A percentile compares a stretch with the other conserved stretches of the same genome.
Conservation (phyloP, 345 rosid species). For the Pistacia atlantica region DNA sequence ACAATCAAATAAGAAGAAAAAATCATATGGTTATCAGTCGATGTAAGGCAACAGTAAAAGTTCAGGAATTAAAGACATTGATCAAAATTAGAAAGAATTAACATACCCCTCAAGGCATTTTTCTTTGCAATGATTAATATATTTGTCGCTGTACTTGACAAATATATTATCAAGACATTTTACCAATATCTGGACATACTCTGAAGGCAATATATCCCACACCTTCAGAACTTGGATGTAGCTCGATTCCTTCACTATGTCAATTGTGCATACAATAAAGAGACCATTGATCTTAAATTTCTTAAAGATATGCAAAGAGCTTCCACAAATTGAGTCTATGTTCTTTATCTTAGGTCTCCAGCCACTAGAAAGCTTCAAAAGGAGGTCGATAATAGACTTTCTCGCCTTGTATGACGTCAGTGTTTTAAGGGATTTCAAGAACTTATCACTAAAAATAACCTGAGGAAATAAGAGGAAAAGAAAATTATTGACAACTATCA, state of each 20-base stretch:
- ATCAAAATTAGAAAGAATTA: neutral
- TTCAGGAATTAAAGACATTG: neutral
- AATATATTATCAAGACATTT: slow-evolving; percentile 44
- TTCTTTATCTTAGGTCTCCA: too few species aligned
- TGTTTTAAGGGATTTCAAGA: slow-evolving; percentile 46
- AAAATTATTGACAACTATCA: neutral
- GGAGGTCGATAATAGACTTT: slow-evolving; percentile 24
- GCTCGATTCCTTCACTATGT: slow-evolving; percentile 32
- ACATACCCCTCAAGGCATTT: slow-evolving; percentile 49
- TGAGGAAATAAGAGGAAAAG: slow-evolving; percentile 15
- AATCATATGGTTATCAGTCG: neutral
- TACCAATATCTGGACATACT: slow-evolving; percentile 35
- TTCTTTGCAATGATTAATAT: too few species aligned
- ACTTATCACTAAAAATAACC: slow-evolving; percentile 50
- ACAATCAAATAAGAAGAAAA: neutral
- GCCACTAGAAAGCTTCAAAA: slow-evolving; percentile 41
- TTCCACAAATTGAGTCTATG: too few species aligned
- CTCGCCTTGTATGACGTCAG: slow-evolving; percentile 24
- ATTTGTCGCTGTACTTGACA: neutral
- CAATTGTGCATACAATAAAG: slow-evolving; percentile 2
- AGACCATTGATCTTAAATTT: too few species aligned
- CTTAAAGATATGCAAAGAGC: too few species aligned
- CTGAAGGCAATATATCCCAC: slow-evolving; percentile 51
- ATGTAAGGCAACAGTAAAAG: neutral
- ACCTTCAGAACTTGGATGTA: slow-evolving; percentile 48